Conservation (phyloP, 2,329 filamentous ascomycete genomes). For the Cryphonectria carpinicola region DNA sequence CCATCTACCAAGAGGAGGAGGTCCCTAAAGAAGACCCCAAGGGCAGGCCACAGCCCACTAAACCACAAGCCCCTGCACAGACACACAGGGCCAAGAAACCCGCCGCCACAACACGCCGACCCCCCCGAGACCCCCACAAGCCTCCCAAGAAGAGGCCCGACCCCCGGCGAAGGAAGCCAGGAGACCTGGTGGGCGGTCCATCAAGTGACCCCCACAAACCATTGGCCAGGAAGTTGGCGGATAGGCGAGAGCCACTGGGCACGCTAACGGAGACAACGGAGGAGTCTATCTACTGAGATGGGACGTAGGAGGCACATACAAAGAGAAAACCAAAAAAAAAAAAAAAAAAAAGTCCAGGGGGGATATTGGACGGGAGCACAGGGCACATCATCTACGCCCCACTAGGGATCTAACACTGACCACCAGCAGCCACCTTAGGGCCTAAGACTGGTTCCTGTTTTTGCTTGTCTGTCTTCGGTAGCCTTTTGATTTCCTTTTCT, state of each 20-base stretch:
- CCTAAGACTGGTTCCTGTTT: not conserved
- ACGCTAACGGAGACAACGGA: not conserved
- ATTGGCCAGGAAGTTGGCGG: not conserved
- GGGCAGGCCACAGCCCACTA: no score
- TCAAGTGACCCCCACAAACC: not conserved
- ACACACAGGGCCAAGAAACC: not conserved
- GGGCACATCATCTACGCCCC: not conserved
- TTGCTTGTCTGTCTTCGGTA: not conserved
- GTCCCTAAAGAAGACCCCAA: not conserved
- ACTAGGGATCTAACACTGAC: not conserved
- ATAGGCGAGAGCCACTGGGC: not conserved
- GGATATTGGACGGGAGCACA: not conserved
- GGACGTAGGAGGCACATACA: not conserved
- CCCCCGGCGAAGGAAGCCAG: not conserved
- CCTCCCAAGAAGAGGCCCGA: not conserved
- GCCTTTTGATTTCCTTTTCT: not conserved
- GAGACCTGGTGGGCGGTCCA: not conserved
- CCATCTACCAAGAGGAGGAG: not conserved
- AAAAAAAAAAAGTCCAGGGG: not conserved
- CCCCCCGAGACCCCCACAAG: no score
- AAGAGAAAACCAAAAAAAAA: not conserved
- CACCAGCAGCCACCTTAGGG: not conserved
- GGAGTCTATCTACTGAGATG: not conserved
- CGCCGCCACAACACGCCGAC: no score
- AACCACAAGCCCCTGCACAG: no score